Evolutionary conservation across 768 basidiomycete species (phyloP).

Genomic region (Boletus pseudo-olivaceus): DNA sequence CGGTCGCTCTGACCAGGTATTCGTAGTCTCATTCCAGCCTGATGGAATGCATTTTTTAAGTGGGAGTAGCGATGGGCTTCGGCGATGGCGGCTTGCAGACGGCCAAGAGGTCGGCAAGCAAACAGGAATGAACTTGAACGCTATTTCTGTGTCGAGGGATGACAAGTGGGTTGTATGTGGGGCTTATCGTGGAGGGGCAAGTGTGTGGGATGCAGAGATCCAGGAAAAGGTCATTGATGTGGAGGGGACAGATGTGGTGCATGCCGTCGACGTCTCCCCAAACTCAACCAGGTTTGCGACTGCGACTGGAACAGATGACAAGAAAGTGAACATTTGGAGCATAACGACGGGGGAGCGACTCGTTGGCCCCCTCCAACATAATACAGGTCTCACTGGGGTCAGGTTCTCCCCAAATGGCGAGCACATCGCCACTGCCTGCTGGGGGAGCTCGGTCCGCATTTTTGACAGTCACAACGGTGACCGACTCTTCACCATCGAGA

Average conservation of each 20-base stretch:
- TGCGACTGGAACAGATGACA: not conserved
- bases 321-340: not conserved
- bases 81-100: not conserved
- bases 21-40: not conserved
- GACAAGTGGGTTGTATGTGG: not conserved
- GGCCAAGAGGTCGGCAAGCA: not conserved
- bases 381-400: accelerated
- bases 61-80: not conserved
- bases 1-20: too few species aligned
- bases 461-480: not conserved
- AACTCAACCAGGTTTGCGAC: not conserved
- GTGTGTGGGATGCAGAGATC: not conserved
- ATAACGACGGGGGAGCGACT: too few species aligned
- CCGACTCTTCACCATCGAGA: not conserved
- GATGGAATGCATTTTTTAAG: not conserved
- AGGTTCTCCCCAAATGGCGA: not conserved
- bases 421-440: not conserved
- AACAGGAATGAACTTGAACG: not conserved
- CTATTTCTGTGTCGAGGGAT: not conserved
- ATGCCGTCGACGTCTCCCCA: not conserved
- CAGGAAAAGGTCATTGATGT: not conserved
- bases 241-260: not conserved
- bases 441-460: not conserved
- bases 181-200: accelerated
- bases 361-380: not conserved